Base-by-base conservation (phyloP, 2,329 filamentous ascomycete species). In the Venturia nashicola region DNA sequence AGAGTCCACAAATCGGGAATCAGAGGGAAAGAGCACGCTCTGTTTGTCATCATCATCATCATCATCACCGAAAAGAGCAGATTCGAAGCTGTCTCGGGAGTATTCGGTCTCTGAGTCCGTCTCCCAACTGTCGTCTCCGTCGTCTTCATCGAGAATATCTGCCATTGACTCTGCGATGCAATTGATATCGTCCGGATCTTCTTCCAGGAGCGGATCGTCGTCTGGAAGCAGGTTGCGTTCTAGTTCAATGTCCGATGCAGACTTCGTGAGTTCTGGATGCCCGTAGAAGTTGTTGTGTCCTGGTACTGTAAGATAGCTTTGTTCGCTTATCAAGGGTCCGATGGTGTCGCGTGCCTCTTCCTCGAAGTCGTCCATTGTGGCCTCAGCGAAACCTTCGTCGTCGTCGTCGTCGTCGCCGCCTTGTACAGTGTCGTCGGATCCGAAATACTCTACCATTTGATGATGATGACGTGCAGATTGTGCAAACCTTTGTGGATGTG, bases 1-100 rank as follows among this genome's bases (percentile, higher is more conserved):
- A 69, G 83, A 86, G 74, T 89, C 85, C 80, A 88, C 76, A 75
- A 84, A 88, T 76, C 81, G 80, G 65, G 81, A 73, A 72, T 89
- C 80, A 74, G 80, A 74, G 76, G 77, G 76, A 74, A 81, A 76
- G 72, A 39, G 32, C 40, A 76, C 80, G 80, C 80, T 75, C 71
- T 83, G 80, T 74, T 84, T 79, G 72, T 80, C 79, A 79, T 87
- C 85, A 84, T 27, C 27, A 27, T 27, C 27, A 27, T 88, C 86
- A 72, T 63, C 61, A 63, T 63, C 48, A 51, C 32, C 39, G 59
- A 42, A 60, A 16, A 42, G 39, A 23, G 36, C 59, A 12, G 61
- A 62, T 39, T 46, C 34, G 39, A 59, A 64, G 23, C 54, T 60
- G 55, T 75, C 70, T 42, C 75, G 70, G 60, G 70, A 70, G 57